Evolutionary conservation across 1,139 yeast genomes (phyloP).

Genomic region (Pneumocystis murina): DNA sequence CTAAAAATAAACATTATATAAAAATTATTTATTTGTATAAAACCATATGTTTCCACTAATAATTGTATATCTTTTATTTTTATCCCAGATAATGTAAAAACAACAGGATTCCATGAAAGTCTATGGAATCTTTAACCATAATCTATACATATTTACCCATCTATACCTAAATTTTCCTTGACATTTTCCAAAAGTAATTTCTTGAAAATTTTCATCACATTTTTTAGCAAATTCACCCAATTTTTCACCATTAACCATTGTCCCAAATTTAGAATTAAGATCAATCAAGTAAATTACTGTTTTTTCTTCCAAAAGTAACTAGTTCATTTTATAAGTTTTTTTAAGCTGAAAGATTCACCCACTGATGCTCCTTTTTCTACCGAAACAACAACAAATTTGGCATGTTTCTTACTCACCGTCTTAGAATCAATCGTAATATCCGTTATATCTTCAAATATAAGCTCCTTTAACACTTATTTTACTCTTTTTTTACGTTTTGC

Average conservation of each 20-base stretch:
- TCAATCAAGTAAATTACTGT: conserved; percentile 2
- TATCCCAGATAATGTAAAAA: conserved; percentile 4
- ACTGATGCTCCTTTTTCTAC: not conserved
- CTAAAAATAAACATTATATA: not conserved
- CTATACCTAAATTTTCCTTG: not conserved
- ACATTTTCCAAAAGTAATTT: not conserved
- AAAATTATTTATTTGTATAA: not conserved
- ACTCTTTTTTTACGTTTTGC: not conserved
- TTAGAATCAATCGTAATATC: conserved; percentile 2
- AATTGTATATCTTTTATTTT: conserved; percentile 1
- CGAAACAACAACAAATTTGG: not conserved
- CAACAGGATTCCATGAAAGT: conserved; percentile 4
- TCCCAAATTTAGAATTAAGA: conserved; percentile 4
- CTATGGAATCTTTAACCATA: not conserved
- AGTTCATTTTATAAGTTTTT: not conserved
- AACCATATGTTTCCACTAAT: not conserved
- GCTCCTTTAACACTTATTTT: not conserved
- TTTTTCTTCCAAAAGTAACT: not conserved
- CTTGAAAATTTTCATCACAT: not conserved
- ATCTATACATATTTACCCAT: not conserved
- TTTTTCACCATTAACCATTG: not conserved
- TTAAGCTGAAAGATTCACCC: not conserved
- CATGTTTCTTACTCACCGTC: conserved; percentile 5
- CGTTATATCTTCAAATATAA: not conserved
- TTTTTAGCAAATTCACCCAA: not conserved